Evolutionary conservation across 2,329 filamentous ascomycete species (phyloP).

Genomic region (Coniochaeta sp.): DNA sequence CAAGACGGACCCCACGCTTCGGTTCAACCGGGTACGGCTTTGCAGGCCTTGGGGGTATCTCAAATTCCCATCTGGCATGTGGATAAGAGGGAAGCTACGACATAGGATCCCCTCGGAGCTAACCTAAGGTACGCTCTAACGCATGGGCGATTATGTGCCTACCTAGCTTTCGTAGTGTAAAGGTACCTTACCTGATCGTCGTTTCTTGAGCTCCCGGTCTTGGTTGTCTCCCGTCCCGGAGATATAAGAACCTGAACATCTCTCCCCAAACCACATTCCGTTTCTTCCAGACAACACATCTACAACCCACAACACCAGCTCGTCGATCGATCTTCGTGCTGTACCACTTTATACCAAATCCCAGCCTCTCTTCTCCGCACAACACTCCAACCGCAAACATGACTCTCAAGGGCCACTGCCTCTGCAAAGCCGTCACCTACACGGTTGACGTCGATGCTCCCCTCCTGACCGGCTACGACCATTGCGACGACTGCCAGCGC

Average conservation of each 20-base stretch:
- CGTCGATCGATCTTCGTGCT: background rate
- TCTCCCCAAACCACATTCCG: background rate
- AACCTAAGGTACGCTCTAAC: no score
- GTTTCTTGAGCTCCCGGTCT: no score
- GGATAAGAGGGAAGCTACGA: no score
- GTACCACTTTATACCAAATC: background rate
- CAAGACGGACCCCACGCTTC: no score
- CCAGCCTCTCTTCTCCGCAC: background rate
- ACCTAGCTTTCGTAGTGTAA: no score
- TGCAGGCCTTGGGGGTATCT: no score
- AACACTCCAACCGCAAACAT: slow-evolving; percentile 32
- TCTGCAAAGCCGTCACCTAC: slow-evolving; percentile 68
- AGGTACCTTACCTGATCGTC: no score
- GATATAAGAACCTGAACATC: background rate
- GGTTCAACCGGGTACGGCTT: no score
- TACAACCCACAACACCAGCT: background rate
- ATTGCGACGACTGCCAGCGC: slow-evolving; percentile 68
- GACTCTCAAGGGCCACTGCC: slow-evolving; percentile 63
- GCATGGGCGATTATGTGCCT: no score
- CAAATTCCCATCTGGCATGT: no score
- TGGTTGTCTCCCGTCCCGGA: no score
- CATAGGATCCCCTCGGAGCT: no score
- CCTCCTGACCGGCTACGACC: slow-evolving; percentile 56
- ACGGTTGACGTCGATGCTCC: slow-evolving; percentile 44
- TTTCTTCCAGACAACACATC: background rate